Conservation (phyloP, 179 eudicot species). For the Nepenthes alata region DNA sequence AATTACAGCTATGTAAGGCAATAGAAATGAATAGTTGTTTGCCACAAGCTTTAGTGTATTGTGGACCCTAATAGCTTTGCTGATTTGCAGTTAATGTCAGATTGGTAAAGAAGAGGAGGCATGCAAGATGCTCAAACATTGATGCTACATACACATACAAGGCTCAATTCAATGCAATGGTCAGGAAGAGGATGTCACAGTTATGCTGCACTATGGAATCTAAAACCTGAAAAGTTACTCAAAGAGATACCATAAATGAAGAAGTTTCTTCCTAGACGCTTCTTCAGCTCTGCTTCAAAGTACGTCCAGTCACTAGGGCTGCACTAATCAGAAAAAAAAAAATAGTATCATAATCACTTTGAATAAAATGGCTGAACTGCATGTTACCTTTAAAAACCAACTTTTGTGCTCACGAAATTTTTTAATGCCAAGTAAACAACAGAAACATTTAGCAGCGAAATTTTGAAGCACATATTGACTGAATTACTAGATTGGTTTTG, state of each 20-base stretch:
- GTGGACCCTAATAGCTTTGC: too few relatives aligned
- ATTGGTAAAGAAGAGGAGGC: too few relatives aligned
- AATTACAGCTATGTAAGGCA: too few relatives aligned
- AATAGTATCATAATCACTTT: conserved; percentile 3
- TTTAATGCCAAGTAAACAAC: neutral
- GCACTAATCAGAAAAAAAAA: conserved; percentile 24
- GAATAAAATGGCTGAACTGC: neutral
- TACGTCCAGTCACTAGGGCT: conserved; percentile 99
- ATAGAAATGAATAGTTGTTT: too few relatives aligned
- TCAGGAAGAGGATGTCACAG: neutral
- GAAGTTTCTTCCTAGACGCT: conserved; percentile 73
- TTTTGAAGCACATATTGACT: neutral
- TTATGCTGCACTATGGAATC: neutral
- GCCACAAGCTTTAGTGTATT: too few relatives aligned
- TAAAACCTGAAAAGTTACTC: neutral
- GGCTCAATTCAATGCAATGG: too few relatives aligned
- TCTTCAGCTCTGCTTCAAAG: conserved; percentile 79
- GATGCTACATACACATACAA: too few relatives aligned
- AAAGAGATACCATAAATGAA: conserved; percentile 60
- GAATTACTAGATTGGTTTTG: too few relatives aligned
- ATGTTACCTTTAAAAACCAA: neutral
- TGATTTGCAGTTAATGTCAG: too few relatives aligned
- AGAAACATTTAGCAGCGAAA: neutral
- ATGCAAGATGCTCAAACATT: too few relatives aligned
- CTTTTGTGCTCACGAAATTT: neutral